Conservation (phyloP, 495 filamentous ascomycete species). For the Aeminium ludgeri region DNA sequence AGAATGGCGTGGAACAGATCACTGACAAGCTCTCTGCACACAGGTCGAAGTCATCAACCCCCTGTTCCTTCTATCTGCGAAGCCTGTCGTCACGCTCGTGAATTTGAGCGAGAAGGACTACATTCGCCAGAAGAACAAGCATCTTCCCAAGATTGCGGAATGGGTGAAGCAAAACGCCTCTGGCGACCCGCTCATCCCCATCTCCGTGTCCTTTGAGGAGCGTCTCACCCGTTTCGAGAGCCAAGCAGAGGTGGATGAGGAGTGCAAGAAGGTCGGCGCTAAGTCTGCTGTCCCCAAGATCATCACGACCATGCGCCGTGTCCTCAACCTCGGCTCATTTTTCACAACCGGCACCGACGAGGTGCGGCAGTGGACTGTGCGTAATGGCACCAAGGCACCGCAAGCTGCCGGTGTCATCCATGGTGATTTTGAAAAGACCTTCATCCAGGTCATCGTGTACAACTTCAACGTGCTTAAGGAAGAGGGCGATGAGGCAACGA, state of each 20-base stretch:
- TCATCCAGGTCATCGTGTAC: slow-evolving; percentile 90
- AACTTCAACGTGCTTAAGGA: slow-evolving; percentile 69
- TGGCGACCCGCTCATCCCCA: slow-evolving; percentile 79
- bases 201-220: slow-evolving; percentile 86
- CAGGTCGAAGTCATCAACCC: slow-evolving; percentile 98
- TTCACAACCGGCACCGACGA: slow-evolving; percentile 96
- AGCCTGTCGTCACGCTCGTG: slow-evolving; percentile 93
- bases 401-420: slow-evolving; percentile 97
- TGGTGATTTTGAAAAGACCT: slow-evolving; percentile 98
- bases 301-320: slow-evolving; percentile 83
- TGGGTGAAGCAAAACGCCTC: slow-evolving; percentile 84
- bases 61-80: slow-evolving; percentile 84
- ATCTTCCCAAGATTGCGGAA: slow-evolving; percentile 76
- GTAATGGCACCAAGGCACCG: slow-evolving; percentile 90
- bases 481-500: slow-evolving; percentile 68
- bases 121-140: slow-evolving; percentile 98
- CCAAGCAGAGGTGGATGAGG: slow-evolving; percentile 63
- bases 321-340: slow-evolving; percentile 79
- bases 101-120: slow-evolving; percentile 96
- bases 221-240: slow-evolving; percentile 62
- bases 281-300: slow-evolving; percentile 87
- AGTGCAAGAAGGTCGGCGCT: slow-evolving; percentile 75
- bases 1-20: neutral
- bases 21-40: neutral
- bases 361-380: slow-evolving; percentile 96